A percentile compares a stretch with the other conserved stretches of the same genome.
Conservation (phyloP, 2,329 filamentous ascomycete species). For the Fusarium floridanum region DNA sequence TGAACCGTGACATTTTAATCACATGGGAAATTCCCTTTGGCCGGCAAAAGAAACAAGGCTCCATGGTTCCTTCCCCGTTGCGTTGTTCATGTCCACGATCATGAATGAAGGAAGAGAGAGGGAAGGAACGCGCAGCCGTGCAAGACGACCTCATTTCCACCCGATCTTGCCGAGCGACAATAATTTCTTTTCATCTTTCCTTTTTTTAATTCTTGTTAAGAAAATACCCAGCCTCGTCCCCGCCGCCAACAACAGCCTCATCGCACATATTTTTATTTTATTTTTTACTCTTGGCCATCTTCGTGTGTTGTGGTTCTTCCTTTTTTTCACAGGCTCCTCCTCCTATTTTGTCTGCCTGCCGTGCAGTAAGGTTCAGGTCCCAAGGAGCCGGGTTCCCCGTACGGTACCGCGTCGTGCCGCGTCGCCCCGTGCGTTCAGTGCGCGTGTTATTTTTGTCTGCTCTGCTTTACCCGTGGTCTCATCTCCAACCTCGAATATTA, state of each 20-base stretch:
- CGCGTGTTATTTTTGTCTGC: conserved; percentile 19
- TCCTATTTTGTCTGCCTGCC: not conserved
- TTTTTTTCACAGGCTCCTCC: not conserved
- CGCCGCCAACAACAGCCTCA: conserved; percentile 24
- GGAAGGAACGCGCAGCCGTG: conserved; percentile 20
- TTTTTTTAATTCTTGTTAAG: conserved; percentile 13
- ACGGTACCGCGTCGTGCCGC: conserved; percentile 33
- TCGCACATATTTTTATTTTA: conserved; percentile 1
- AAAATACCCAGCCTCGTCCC: conserved; percentile 28
- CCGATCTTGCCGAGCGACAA: conserved; percentile 22
- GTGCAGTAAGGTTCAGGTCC: conserved; percentile 8
- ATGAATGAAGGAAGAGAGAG: not conserved
- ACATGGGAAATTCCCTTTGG: not conserved
- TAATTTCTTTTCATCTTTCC: conserved; percentile 26
- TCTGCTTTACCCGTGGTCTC: not conserved
- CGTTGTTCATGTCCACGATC: conserved; percentile 5
- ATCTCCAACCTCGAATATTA: not conserved
- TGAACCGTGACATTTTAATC: not conserved
- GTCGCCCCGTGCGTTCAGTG: conserved; percentile 23
- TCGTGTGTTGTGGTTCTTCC: not conserved
- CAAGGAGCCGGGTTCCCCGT: conserved; percentile 16
- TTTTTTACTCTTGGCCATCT: conserved; percentile 1
- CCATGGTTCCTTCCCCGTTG: conserved; percentile 3
- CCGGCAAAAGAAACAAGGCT: conserved; percentile 1
- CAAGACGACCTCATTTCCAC: conserved; percentile 36